phyloP scores from a whole-genome alignment of 371 early-diverging fungal genomes.

The Capillidium rhysosporum region DNA sequence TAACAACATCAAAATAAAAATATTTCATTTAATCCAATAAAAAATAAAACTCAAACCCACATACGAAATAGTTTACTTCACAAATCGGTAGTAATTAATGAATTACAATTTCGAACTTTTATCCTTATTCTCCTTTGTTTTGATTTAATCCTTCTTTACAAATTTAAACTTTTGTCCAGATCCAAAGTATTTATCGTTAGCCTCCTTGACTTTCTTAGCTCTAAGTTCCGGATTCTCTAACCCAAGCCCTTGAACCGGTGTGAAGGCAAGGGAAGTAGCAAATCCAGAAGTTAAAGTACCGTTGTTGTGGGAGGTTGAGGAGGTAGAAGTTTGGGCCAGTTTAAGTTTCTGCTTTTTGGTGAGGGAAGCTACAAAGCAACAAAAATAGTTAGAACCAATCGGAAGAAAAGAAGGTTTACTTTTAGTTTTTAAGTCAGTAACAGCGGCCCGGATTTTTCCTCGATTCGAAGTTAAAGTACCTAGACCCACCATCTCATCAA shows the following conservation, averaged over 20 bases:
- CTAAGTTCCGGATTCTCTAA: slow-evolving; percentile 67
- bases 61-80: no score
- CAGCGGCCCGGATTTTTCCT: slow-evolving; percentile 47
- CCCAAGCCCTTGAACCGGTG: slow-evolving; percentile 91
- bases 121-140: no score
- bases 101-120: no score
- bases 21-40: no score
- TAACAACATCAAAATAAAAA: no score
- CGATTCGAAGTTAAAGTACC: slow-evolving; percentile 62
- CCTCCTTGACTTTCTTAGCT: slow-evolving; percentile 36
- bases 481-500: slow-evolving; percentile 68
- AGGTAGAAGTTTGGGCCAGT: slow-evolving; percentile 7
- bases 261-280: slow-evolving; percentile 80
- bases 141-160: not conserved
- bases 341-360: slow-evolving; percentile 7
- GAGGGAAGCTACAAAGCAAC: not conserved
- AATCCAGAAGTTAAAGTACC: slow-evolving; percentile 52
- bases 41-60: no score
- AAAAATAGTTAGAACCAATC: not conserved
- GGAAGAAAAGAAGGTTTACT: slow-evolving; percentile 17
- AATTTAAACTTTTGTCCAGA: slow-evolving; percentile 12
- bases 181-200: slow-evolving; percentile 69
- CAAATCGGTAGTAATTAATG: no score
- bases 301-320: slow-evolving; percentile 11
- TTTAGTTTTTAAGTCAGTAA: slow-evolving; percentile 36